These are phyloP conservation scores for Paralagenidium karlingii DNA, from an alignment of 352 stramenopile genomes.

Conservation along the genomic window DNA sequence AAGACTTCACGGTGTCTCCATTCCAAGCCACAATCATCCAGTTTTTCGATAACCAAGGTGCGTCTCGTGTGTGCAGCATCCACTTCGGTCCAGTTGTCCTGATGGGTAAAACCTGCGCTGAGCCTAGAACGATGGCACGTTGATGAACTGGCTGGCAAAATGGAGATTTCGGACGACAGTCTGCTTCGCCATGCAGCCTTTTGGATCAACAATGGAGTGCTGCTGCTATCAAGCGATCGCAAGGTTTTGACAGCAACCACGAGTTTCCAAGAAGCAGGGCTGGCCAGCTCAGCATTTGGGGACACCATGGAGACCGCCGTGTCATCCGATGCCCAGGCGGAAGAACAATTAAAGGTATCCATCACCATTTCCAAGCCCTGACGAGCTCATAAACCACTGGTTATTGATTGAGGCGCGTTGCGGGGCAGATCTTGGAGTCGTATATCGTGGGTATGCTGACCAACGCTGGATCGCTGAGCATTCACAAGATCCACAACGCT, in stretches of 20 bases:
- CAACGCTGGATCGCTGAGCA: slow-evolving; percentile 86
- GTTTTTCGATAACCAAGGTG: slow-evolving; percentile 90
- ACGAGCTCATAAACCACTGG: not conserved
- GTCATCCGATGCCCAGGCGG: slow-evolving; percentile 81
- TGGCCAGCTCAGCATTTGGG: slow-evolving; percentile 14
- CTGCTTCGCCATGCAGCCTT: slow-evolving; percentile 44
- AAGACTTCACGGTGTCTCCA: slow-evolving; percentile 84
- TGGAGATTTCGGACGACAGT: slow-evolving; percentile 48
- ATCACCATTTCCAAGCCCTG: too few species aligned
- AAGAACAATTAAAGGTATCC: slow-evolving; percentile 77
- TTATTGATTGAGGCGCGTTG: not conserved
- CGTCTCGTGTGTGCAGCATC: not conserved
- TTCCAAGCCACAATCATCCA: slow-evolving; percentile 91
- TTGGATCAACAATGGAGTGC: slow-evolving; percentile 60
- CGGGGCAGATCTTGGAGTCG: slow-evolving; percentile 73
- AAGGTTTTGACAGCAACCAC: slow-evolving; percentile 25
- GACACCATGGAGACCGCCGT: slow-evolving; percentile 75
- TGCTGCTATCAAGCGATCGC: slow-evolving; percentile 25
- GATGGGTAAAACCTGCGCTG: not conserved
- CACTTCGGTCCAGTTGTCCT: not conserved
- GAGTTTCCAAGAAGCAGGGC: slow-evolving; percentile 24
- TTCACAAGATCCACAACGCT: slow-evolving; percentile 93
- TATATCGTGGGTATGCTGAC: slow-evolving; percentile 94
- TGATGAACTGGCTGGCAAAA: slow-evolving; percentile 34
- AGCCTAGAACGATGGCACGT: slow-evolving; percentile 27